Evolutionary conservation across 1,139 yeast species (phyloP).

Genomic region (Hyphopichia burtonii): DNA sequence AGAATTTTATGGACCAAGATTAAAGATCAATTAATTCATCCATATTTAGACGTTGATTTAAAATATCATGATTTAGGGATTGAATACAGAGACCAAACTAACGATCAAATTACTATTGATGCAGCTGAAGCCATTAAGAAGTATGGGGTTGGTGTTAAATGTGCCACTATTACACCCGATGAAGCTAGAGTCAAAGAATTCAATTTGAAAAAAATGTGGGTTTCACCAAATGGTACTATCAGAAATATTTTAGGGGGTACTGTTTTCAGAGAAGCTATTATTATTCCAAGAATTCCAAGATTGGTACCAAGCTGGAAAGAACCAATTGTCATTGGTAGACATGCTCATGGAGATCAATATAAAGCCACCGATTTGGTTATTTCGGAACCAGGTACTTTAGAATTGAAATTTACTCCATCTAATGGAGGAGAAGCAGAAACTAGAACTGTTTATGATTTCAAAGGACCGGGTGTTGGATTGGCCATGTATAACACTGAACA

Average conservation of each 20-base stretch:
- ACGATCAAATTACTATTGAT: constrained; percentile 70
- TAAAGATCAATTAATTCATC: constrained; percentile 66
- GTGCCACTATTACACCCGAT: constrained; percentile 87
- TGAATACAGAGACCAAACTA: constrained; percentile 66
- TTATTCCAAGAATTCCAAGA: constrained; percentile 73
- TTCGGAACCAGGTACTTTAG: constrained; percentile 67
- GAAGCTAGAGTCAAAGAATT: constrained; percentile 79
- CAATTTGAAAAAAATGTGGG: constrained; percentile 77
- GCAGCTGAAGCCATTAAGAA: constrained; percentile 75
- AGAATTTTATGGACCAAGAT: constrained; percentile 80
- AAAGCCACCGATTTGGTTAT: constrained; percentile 75
- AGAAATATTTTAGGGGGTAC: constrained; percentile 82
- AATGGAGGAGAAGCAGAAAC: constrained; percentile 54
- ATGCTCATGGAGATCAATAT: constrained; percentile 83
- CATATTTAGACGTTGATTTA: constrained; percentile 69
- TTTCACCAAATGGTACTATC: constrained; percentile 82
- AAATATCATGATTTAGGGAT: constrained; percentile 77
- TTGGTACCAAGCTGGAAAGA: constrained; percentile 77
- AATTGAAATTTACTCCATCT: constrained; percentile 61
- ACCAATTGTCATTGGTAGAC: constrained; percentile 84
- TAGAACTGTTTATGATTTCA: constrained; percentile 57
- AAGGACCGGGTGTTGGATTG: constrained; percentile 70
- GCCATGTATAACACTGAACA: constrained; percentile 85
- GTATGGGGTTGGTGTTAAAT: constrained; percentile 79
- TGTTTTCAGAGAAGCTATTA: constrained; percentile 81